Base-by-base conservation (phyloP, 805 yeast species). In the Clavispora fructus region DNA sequence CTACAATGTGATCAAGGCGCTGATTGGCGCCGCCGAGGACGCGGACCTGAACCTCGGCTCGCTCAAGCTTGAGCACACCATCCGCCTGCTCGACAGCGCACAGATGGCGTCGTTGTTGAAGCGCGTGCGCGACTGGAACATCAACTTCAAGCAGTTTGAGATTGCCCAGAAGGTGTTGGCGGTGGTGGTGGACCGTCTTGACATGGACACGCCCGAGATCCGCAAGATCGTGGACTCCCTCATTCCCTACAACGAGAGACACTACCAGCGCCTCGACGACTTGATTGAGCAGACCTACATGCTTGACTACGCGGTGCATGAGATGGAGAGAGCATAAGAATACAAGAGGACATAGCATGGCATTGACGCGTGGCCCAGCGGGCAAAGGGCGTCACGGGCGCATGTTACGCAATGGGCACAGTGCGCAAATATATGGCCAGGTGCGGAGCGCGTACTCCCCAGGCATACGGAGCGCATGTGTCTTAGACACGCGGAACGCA, bases 41-140 rank as follows among this genome's bases (percentile, higher is more conserved):
- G 58, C 62, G 3, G 76, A 63, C 6, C 78, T 84, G 14, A 59
- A 69, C 16, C 67, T 82, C 30, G 88, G 87, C 0, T 77, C 82
- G 1, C 56, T 63, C 38, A 71, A 76, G 40, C 75, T 94, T 40
- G 97, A 90, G 56, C 61, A 70, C 13, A 78, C 84, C 10, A 77
- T 94, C 37, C 69, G 75, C 5, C 62, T 65, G 11, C 73, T 94
- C 45, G 77, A 71, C 25, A 69, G 78, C 30, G 85, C 80, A 1
- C 87, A 85, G 57, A 64, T 91, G 23, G 55, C 75, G 37, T 60
- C 71, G 11, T 63, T 94, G 23, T 77, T 94, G 63, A 79, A 79
- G 58, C 82, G 95, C 57, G 74, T 91, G 17, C 79, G 97, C 56
- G 96, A 89, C 61, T 94, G 99, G 99, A 94, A 94, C 63, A 84